Percentiles rank a stretch among this genome's conserved stretches.
Conservation (phyloP, 2,329 filamentous ascomycete species). For the Arachnopeziza araneosa region DNA sequence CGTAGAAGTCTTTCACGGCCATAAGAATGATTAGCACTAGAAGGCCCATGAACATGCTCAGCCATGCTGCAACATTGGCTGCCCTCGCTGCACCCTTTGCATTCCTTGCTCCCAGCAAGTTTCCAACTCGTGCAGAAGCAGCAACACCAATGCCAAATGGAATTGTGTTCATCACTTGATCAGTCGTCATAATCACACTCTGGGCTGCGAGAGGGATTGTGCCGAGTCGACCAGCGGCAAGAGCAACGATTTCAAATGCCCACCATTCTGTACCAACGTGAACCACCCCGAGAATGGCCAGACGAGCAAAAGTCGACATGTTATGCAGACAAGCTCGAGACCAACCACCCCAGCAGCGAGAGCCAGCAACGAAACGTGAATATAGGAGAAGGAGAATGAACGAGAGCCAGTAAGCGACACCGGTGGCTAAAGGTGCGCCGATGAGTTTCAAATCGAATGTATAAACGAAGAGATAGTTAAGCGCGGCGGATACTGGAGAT, state of each 20-base stretch:
- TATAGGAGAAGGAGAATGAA: slow-evolving; percentile 74
- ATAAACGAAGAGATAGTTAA: slow-evolving; percentile 80
- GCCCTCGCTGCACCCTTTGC: slow-evolving; percentile 62
- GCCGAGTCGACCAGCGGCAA: slow-evolving; percentile 74
- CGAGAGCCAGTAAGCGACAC: slow-evolving; percentile 80
- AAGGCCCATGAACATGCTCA: slow-evolving; percentile 64
- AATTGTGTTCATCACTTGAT: slow-evolving; percentile 74
- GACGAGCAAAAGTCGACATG: slow-evolving; percentile 62
- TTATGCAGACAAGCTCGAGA: slow-evolving; percentile 60
- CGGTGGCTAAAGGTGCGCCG: slow-evolving; percentile 75
- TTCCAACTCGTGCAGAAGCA: slow-evolving; percentile 71
- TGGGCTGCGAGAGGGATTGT: slow-evolving; percentile 77
- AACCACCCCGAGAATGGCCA: slow-evolving; percentile 70
- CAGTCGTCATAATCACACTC: slow-evolving; percentile 83
- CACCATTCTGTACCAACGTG: slow-evolving; percentile 92
- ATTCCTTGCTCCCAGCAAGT: slow-evolving; percentile 66
- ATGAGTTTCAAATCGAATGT: slow-evolving; percentile 64
- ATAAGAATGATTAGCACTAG: slow-evolving; percentile 65
- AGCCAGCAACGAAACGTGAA: slow-evolving; percentile 62
- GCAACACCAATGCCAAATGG: slow-evolving; percentile 84
- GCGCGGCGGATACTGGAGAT: slow-evolving; percentile 70
- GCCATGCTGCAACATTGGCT: slow-evolving; percentile 67
- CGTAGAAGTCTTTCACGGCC: slow-evolving; percentile 66
- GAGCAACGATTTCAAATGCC: slow-evolving; percentile 87
- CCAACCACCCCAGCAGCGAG: slow-evolving; percentile 75